Evolutionary conservation across 768 basidiomycete species (phyloP).

Genomic region (Russula lepida): DNA sequence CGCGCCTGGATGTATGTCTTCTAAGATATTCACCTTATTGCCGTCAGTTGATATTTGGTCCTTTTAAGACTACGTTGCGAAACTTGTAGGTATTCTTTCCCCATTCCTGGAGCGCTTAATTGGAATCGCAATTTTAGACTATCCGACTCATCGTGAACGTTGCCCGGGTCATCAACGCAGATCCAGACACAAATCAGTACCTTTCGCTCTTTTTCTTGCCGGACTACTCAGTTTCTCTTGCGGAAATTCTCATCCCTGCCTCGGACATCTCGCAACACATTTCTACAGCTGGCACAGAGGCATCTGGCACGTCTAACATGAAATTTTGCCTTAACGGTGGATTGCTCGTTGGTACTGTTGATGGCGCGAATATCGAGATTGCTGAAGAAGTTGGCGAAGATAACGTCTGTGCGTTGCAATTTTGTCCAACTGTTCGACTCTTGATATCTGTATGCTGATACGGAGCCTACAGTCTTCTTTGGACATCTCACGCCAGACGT

Average conservation of each 20-base stretch:
- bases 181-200: slow-evolving; percentile 81
- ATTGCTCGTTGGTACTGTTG: slow-evolving; percentile 76
- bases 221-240: slow-evolving; percentile 83
- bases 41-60: slow-evolving; percentile 12
- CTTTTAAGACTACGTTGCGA: slow-evolving; percentile 74
- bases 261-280: slow-evolving; percentile 95
- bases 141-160: slow-evolving; percentile 94
- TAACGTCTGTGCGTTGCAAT: slow-evolving; percentile 69
- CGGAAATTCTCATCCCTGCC: slow-evolving; percentile 82
- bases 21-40: neutral
- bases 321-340: slow-evolving; percentile 91
- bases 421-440: neutral
- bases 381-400: slow-evolving; percentile 91
- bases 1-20: slow-evolving; percentile 73
- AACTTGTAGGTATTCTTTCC: slow-evolving; percentile 44
- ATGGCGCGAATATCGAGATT: slow-evolving; percentile 96
- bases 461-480: slow-evolving; percentile 60
- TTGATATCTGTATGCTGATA: neutral
- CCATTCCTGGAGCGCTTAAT: neutral
- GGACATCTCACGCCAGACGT: slow-evolving; percentile 83
- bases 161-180: slow-evolving; percentile 67
- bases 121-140: slow-evolving; percentile 37
- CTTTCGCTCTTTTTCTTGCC: slow-evolving; percentile 92
- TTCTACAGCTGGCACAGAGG: slow-evolving; percentile 94
- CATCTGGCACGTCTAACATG: slow-evolving; percentile 77